Conservation (phyloP, 2,329 filamentous ascomycete species). For the Calycina herbarum region DNA sequence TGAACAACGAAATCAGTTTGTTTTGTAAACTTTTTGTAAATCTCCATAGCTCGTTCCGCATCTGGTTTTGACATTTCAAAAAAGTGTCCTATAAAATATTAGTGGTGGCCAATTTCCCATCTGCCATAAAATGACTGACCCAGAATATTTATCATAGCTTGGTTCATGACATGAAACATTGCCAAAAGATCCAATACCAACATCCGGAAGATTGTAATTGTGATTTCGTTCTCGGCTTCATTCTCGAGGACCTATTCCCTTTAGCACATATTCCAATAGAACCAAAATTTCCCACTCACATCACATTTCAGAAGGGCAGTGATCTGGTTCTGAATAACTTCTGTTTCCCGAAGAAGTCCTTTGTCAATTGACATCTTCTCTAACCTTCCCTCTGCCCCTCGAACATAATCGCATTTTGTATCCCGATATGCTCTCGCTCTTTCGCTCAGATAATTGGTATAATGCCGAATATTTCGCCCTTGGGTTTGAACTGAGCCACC, state of each 20-base stretch:
- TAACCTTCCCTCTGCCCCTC: conserved; percentile 76
- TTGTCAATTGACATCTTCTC: conserved; percentile 89
- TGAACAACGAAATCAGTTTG: conserved; percentile 93
- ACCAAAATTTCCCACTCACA: conserved; percentile 53
- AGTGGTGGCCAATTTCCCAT: neutral
- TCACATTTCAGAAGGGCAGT: conserved; percentile 85
- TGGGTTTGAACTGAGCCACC: conserved; percentile 76
- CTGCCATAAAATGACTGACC: conserved; percentile 51
- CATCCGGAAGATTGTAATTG: conserved; percentile 87
- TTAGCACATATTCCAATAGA: conserved; percentile 20
- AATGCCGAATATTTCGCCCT: conserved; percentile 90
- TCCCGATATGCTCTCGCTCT: conserved; percentile 80
- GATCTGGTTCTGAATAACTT: conserved; percentile 86
- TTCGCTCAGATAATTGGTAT: conserved; percentile 82
- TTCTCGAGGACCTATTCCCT: conserved; percentile 70
- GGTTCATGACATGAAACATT: conserved; percentile 92
- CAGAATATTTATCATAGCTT: conserved; percentile 94
- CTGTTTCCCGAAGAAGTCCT: conserved; percentile 86
- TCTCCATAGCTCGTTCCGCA: conserved; percentile 84
- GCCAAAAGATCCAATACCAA: conserved; percentile 86
- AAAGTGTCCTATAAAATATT: conserved; percentile 70
- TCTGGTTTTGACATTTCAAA: conserved; percentile 97
- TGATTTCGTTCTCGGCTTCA: conserved; percentile 95
- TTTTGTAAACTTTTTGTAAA: conserved; percentile 88
- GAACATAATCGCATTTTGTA: conserved; percentile 87